Conservation (phyloP, 2,329 filamentous ascomycete species). For the Gnomoniopsis smithogilvyi region DNA sequence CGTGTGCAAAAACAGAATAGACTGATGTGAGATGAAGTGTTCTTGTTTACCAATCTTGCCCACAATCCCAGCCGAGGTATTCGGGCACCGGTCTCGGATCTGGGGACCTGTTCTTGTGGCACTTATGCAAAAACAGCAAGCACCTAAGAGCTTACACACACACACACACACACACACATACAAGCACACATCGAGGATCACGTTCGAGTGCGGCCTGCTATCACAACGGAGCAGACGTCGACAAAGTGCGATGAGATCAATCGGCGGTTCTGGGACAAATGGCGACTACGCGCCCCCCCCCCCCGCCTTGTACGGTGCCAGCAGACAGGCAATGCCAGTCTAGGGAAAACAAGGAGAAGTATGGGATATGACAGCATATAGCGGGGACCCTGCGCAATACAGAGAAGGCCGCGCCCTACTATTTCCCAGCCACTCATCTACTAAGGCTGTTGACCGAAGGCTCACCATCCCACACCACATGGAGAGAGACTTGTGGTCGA, state of each 20-base stretch:
- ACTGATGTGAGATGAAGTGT: background rate
- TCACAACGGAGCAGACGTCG: background rate
- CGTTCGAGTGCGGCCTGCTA: background rate
- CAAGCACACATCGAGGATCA: background rate
- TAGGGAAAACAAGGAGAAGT: background rate
- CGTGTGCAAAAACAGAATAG: background rate
- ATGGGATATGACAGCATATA: background rate
- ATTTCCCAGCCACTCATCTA: background rate
- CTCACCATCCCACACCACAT: background rate
- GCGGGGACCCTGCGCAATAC: background rate
- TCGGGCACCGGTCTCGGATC: background rate
- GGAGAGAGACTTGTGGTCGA: no score
- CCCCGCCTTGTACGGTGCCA: no score
- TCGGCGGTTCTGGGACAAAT: no score
- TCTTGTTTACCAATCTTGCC: background rate
- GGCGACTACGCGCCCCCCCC: no score
- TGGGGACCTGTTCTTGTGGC: background rate
- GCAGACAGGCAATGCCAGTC: no score
- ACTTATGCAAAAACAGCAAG: background rate
- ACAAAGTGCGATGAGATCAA: background rate
- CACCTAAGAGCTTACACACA: no score
- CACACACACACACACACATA: background rate
- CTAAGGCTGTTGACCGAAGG: background rate
- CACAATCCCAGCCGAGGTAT: background rate
- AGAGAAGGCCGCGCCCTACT: background rate